A percentile compares a stretch with the other conserved stretches of the same genome.
Conservation (phyloP, 2,329 filamentous ascomycete species). For the Aspergillus quadrilineatus region DNA sequence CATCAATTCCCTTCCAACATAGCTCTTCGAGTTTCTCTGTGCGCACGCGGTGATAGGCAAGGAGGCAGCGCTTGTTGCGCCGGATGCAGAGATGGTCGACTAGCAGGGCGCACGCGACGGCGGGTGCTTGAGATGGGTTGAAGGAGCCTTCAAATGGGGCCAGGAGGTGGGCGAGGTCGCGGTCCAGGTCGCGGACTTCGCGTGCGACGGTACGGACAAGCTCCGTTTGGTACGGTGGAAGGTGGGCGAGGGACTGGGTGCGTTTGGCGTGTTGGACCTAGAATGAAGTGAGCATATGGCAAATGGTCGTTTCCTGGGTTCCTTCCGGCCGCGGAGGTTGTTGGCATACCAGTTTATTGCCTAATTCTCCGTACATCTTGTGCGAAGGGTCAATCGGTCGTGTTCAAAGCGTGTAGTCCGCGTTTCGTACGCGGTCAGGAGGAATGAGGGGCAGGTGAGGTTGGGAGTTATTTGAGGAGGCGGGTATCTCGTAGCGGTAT, state of each 20-base stretch:
- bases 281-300: not conserved
- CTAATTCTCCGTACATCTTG: conserved; percentile 81
- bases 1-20: conserved; percentile 85
- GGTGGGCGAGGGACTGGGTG: conserved; percentile 77
- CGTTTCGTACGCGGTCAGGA: not conserved
- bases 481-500: not conserved
- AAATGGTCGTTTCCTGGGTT: not conserved
- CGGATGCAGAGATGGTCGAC: conserved; percentile 95
- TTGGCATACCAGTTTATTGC: conserved; percentile 72
- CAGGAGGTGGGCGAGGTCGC: conserved; percentile 75
- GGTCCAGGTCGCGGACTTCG: conserved; percentile 90
- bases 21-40: conserved; percentile 90
- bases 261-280: conserved; percentile 95
- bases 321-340: not conserved
- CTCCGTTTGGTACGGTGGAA: conserved; percentile 91
- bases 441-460: not conserved
- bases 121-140: conserved; percentile 77
- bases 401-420: not conserved
- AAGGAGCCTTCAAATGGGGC: conserved; percentile 82
- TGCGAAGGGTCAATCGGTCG: not conserved
- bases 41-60: conserved; percentile 89
- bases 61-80: conserved; percentile 89
- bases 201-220: conserved; percentile 82
- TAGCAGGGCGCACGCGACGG: conserved; percentile 80
- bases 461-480: not conserved